Base-by-base conservation (phyloP, 2,329 filamentous ascomycete species). In the Curvularia verruculosa region DNA sequence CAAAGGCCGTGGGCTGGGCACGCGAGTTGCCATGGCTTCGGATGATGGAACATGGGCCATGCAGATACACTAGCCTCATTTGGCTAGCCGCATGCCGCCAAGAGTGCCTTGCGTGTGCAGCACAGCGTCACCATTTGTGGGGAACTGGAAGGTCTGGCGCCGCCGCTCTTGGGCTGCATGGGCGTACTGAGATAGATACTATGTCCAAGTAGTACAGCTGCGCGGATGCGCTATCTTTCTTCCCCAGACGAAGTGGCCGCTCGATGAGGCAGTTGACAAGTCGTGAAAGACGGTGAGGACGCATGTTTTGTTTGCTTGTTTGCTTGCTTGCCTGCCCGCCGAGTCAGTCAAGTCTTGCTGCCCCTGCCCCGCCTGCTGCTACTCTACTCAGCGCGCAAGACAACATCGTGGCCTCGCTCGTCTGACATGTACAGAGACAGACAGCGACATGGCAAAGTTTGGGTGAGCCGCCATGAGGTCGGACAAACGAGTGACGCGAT, bases 111-210 rank as follows among this genome's bases (percentile, higher is more conserved):
- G 62, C 60, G 63, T 63, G 65, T 18, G 56, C 62, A 64, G 60
- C 57, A 49, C 64, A 67, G 64, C 71, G 71, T 74, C 73, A 74
- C 69, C 68, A 66, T 70, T 74, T 69, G 69, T 72, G 71, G 71
- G 68, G 69, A 60, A 52, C 63, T 59, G 59, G 61, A 62, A 66
- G 55, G 63, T 69, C 40, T 63, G 54, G 63, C 69, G 64, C 62
- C 58, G 64, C 62, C 58, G 46, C 56, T 58, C 59, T 63, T 59
- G 58, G 56, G 47, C 63, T 64, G 56, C 56, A n/a, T n/a, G 54
- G 56, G 57, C 66, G n/a, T n/a, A n/a, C n/a, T n/a, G n/a, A n/a
- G n/a, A n/a, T n/a, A n/a, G n/a, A n/a, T n/a, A n/a, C n/a, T n/a
- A n/a, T n/a, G n/a, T n/a, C n/a, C n/a, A n/a, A n/a, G n/a, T n/a